A percentile compares a stretch with the other conserved stretches of the same genome.
Conservation (phyloP, 306 rosid genomes). For the Rubus parviflorus region DNA sequence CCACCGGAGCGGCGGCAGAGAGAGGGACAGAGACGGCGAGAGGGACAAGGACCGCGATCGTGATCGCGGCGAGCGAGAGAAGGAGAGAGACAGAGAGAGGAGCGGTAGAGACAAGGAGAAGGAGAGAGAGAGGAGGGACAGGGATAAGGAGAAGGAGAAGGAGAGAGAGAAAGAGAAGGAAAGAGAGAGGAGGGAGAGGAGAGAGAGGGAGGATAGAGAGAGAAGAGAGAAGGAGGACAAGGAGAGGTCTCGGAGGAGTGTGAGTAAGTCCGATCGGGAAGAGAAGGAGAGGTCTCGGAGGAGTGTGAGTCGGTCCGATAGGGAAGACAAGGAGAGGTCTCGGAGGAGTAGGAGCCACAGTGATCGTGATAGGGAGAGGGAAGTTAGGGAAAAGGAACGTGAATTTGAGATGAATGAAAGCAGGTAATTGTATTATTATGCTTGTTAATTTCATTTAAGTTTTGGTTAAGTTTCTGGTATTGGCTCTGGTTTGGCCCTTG, state of each 20-base stretch:
- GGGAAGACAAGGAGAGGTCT: constrained; percentile 47
- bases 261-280: constrained; percentile 46
- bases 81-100: constrained; percentile 33
- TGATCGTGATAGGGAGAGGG: constrained; percentile 41
- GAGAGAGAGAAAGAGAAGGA: constrained; percentile 46
- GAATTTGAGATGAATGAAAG: constrained; percentile 63
- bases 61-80: constrained; percentile 34
- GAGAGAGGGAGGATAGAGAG: constrained; percentile 31
- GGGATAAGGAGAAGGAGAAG: constrained; percentile 19
- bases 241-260: constrained; percentile 15
- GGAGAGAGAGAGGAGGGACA: constrained; percentile 31
- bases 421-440: constrained; percentile 45
- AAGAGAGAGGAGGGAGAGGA: constrained; percentile 29
- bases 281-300: constrained; percentile 37
- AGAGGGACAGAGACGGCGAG: constrained; percentile 47
- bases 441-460: not conserved
- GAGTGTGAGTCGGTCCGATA: constrained; percentile 46
- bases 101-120: constrained; percentile 43
- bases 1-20: constrained; percentile 55
- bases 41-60: constrained; percentile 45
- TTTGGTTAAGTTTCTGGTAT: not conserved
- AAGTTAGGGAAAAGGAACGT: constrained; percentile 56
- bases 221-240: constrained; percentile 22
- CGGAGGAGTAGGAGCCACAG: constrained; percentile 44
- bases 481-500: not conserved